Conservation (phyloP, 257 asterid species). For the Solanum lycopersicoides region DNA sequence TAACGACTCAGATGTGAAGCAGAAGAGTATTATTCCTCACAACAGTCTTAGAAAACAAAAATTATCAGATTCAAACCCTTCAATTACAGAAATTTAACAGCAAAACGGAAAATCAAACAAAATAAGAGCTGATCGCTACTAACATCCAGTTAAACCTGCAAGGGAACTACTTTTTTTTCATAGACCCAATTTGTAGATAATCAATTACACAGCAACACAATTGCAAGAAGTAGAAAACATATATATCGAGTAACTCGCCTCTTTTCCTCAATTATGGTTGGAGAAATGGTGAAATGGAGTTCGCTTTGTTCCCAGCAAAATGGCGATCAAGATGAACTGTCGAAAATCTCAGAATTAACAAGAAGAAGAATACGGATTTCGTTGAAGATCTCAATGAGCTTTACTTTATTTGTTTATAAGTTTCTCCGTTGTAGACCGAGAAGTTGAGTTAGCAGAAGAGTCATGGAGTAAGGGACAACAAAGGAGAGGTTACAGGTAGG, state of each 20-base stretch:
- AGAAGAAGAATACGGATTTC: background rate
- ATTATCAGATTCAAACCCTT: background rate
- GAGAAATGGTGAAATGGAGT: background rate
- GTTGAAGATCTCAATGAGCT: background rate
- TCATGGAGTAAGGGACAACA: background rate
- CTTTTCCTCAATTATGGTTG: background rate
- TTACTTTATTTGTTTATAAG: background rate
- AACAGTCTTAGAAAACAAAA: background rate
- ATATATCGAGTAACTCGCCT: background rate
- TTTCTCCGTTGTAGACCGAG: background rate
- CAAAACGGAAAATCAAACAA: background rate
- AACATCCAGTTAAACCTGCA: background rate
- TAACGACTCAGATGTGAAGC: background rate
- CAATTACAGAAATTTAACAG: background rate
- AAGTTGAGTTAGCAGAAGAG: background rate
- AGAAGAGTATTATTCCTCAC: background rate
- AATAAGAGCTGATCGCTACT: background rate
- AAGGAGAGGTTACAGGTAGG: background rate
- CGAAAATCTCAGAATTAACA: background rate
- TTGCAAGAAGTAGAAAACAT: background rate
- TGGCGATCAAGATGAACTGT: background rate
- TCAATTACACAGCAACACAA: background rate
- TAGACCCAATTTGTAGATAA: background rate
- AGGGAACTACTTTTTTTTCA: background rate
- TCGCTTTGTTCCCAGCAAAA: background rate